A percentile compares a stretch with the other conserved stretches of the same genome.
These are phyloP conservation scores for Thielaviopsis punctulata DNA, from an alignment of 2,329 filamentous ascomycete genomes.

Conservation along the genomic window DNA sequence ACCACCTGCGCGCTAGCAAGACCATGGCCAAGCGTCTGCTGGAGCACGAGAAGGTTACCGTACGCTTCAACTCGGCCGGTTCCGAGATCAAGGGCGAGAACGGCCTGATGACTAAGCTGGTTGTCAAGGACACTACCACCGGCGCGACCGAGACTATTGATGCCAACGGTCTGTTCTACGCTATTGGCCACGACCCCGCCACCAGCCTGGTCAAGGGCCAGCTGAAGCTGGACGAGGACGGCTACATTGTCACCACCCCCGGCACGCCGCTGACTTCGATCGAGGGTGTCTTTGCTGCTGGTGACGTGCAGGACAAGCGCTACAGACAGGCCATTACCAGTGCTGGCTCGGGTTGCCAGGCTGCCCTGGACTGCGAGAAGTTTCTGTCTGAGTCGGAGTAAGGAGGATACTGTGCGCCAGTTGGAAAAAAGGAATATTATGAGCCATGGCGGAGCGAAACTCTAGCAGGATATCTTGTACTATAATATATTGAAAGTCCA, in stretches of 20 bases:
- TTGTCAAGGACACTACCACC: conserved; percentile 61
- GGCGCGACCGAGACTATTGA: conserved; percentile 69
- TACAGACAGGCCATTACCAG: conserved; percentile 97
- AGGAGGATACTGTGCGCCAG: not conserved
- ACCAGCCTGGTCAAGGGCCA: conserved; percentile 82
- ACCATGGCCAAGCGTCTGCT: conserved; percentile 81
- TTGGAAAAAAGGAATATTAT: not conserved
- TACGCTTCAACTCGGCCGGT: conserved; percentile 69
- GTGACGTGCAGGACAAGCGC: conserved; percentile 96
- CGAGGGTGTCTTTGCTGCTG: conserved; percentile 86
- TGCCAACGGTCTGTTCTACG: conserved; percentile 91
- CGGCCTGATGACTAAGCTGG: conserved; percentile 75
- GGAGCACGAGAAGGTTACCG: conserved; percentile 74
- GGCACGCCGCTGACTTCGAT: conserved; percentile 79
- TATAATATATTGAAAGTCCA: not conserved
- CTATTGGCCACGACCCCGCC: conserved; percentile 90
- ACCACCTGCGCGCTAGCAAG: conserved; percentile 71
- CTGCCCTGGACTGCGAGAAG: conserved; percentile 90
- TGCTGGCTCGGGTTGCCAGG: conserved; percentile 88
- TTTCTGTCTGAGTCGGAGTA: conserved; percentile 64
- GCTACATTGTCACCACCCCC: conserved; percentile 77
- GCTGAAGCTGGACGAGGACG: conserved; percentile 72
- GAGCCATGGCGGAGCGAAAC: conserved; percentile 2
- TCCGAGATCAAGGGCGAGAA: conserved; percentile 68
- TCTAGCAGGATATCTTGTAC: not conserved